Conservation (phyloP, 1,139 yeast genomes). For the Saccharomyces uvarum region DNA sequence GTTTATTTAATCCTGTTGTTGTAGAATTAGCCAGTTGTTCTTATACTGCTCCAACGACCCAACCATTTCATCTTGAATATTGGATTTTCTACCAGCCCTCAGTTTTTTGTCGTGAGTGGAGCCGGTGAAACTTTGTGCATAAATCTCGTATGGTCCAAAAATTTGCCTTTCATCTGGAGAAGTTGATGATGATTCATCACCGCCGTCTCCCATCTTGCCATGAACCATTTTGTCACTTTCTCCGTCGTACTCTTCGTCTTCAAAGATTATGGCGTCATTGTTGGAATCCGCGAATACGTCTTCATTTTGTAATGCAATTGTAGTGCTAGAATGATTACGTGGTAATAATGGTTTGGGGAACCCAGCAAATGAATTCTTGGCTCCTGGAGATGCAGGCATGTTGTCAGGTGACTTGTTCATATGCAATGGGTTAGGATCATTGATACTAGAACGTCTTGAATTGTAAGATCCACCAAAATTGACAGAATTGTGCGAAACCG, state of each 20-base stretch:
- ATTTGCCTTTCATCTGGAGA: conserved; percentile 15
- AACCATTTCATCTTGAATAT: conserved; percentile 29
- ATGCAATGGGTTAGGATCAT: conserved; percentile 2
- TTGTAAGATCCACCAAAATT: conserved; percentile 12
- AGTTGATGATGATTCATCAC: conserved; percentile 4
- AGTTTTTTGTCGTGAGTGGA: conserved; percentile 6
- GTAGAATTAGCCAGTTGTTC: conserved; percentile 31
- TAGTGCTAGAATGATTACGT: conserved; percentile 19
- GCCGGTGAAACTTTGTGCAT: conserved; percentile 10
- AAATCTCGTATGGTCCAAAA: conserved; percentile 28
- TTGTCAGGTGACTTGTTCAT: background rate
- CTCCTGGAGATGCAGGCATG: background rate
- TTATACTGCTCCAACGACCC: conserved; percentile 33
- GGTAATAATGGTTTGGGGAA: conserved; percentile 10
- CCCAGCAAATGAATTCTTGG: background rate
- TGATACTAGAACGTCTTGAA: conserved; percentile 7
- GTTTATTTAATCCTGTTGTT: conserved; percentile 22
- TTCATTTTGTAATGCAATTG: conserved; percentile 25
- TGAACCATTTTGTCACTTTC: conserved; percentile 1
- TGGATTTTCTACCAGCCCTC: conserved; percentile 24
- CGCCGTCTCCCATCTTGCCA: conserved; percentile 18
- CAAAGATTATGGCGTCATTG: conserved; percentile 28
- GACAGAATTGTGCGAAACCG: conserved; percentile 20
- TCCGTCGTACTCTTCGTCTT: conserved; percentile 26
- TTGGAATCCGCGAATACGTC: conserved; percentile 28